Evolutionary conservation across 345 rosid genomes (phyloP).

Genomic region (Syzygium aromaticum): DNA sequence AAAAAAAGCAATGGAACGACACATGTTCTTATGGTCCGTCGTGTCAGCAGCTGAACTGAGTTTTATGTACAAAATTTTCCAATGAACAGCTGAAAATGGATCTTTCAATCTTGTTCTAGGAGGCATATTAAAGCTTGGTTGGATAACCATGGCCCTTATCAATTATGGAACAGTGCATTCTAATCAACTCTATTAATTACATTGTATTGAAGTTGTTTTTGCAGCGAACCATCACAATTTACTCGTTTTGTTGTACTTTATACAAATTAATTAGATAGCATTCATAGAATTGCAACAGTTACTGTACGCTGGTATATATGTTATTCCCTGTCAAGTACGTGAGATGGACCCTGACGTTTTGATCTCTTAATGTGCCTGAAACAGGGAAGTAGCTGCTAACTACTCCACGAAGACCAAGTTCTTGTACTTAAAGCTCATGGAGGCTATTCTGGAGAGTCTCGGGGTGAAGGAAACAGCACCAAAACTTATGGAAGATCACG

Average conservation of each 20-base stretch:
- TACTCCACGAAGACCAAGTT: slow-evolving; percentile 16
- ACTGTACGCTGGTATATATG: background rate
- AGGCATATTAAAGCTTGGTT: background rate
- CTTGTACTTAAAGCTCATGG: slow-evolving; percentile 14
- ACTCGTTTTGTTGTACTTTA: background rate
- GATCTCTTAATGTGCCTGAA: background rate
- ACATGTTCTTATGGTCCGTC: background rate
- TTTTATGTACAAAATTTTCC: background rate
- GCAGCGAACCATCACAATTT: background rate
- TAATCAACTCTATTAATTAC: background rate
- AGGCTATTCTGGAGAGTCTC: slow-evolving; percentile 25
- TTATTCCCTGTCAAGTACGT: background rate
- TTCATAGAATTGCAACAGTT: background rate
- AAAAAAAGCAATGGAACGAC: background rate
- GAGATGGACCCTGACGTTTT: background rate
- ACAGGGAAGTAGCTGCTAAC: slow-evolving; percentile 19
- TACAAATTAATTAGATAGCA: background rate
- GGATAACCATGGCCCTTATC: background rate
- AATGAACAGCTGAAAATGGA: background rate
- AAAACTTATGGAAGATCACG: background rate
- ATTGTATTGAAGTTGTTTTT: background rate
- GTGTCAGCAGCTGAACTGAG: background rate
- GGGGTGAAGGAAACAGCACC: slow-evolving; percentile 3
- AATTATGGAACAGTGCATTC: background rate
- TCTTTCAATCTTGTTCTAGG: background rate